Evolutionary conservation across 495 filamentous ascomycete species (phyloP).

Genomic region (Aspergillus baeticus): DNA sequence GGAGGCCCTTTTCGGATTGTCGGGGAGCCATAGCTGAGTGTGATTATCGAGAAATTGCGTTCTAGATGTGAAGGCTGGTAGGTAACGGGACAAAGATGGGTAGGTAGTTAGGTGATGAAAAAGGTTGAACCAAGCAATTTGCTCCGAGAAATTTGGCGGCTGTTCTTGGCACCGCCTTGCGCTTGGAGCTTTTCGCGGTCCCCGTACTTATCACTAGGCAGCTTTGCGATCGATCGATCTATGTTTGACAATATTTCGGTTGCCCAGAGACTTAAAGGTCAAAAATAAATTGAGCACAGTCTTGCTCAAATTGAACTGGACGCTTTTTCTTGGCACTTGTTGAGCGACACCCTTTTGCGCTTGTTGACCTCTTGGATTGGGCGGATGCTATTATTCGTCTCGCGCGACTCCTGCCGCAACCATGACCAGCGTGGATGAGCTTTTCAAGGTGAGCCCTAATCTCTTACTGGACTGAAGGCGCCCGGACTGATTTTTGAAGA

Average conservation of each 20-base stretch:
- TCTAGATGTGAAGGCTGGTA: not conserved
- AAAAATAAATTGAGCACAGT: not conserved
- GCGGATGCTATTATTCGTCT: not conserved
- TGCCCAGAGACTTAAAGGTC: not conserved
- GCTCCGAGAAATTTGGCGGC: constrained; percentile 45
- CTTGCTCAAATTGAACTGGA: not conserved
- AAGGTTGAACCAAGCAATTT: not conserved
- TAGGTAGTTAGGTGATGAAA: not conserved
- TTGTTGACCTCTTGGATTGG: not conserved
- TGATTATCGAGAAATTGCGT: constrained; percentile 13
- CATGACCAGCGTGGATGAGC: constrained; percentile 78
- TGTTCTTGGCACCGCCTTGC: constrained; percentile 39
- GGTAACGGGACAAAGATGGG: constrained; percentile 2
- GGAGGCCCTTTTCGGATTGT: constrained; percentile 49
- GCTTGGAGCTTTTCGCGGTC: constrained; percentile 30
- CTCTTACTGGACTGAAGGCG: not conserved
- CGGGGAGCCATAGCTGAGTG: constrained; percentile 38
- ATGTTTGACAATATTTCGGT: constrained; percentile 2
- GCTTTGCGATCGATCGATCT: constrained; percentile 21
- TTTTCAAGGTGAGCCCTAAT: constrained; percentile 69
- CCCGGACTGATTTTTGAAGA: constrained; percentile 32
- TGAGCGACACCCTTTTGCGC: not conserved
- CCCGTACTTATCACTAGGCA: constrained; percentile 39
- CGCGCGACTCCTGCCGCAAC: constrained; percentile 22
- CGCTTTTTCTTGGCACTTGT: too few species aligned